A percentile compares a stretch with the other conserved stretches of the same genome.
These are phyloP conservation scores for Curvularia hawaiiensis DNA, from an alignment of 2,329 filamentous ascomycete species.

Conservation along the genomic window DNA sequence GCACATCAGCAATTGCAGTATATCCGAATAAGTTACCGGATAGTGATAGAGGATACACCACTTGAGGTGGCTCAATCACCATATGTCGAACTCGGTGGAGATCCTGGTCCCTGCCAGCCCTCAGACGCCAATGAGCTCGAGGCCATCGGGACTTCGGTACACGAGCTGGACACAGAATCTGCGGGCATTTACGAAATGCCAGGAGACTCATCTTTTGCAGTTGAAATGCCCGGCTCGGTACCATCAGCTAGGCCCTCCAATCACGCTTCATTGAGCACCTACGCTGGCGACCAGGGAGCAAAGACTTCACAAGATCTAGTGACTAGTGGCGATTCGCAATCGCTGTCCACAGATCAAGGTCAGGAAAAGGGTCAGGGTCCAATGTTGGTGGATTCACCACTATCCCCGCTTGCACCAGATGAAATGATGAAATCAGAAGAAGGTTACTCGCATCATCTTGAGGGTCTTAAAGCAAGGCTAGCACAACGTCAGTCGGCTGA, in stretches of 20 bases:
- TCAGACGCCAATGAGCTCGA: conserved; percentile 38
- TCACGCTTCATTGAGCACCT: neutral
- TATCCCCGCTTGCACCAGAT: conserved; percentile 17
- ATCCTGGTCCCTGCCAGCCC: conserved; percentile 24
- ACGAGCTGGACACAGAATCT: conserved; percentile 32
- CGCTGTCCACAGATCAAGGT: conserved; percentile 43
- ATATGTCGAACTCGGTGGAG: conserved; percentile 35
- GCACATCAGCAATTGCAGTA: conserved; percentile 58
- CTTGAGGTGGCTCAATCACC: conserved; percentile 21
- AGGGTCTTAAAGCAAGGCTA: conserved; percentile 38
- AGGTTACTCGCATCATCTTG: conserved; percentile 32
- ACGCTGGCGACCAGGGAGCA: neutral
- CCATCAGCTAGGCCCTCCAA: neutral
- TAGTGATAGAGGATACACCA: conserved; percentile 56
- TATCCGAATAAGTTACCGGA: conserved; percentile 60
- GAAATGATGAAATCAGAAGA: conserved; percentile 21
- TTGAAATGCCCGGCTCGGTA: conserved; percentile 32
- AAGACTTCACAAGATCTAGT: conserved; percentile 9
- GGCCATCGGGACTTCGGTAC: conserved; percentile 12
- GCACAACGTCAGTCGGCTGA: conserved; percentile 42
- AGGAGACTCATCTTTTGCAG: conserved; percentile 34
- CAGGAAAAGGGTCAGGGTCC: conserved; percentile 55
- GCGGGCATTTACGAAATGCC: conserved; percentile 32
- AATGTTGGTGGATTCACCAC: conserved; percentile 29
- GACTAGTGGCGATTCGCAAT: conserved; percentile 41